phyloP scores from a whole-genome alignment of 2,329 filamentous ascomycete species.

The Cryphonectria nitschkei region DNA sequence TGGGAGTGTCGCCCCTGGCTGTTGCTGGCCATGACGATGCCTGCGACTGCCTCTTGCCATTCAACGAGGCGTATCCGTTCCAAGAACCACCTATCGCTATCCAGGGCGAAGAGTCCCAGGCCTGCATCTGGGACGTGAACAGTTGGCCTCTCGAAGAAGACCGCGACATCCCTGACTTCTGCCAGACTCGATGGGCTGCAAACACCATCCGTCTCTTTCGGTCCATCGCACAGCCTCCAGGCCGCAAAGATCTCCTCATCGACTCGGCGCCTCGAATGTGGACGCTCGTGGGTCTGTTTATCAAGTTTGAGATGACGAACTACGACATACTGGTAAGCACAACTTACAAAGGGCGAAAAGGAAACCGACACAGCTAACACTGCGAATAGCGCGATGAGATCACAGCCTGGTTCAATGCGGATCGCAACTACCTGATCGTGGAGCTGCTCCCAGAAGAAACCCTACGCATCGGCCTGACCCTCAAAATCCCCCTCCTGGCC shows the following conservation, averaged over 20 bases:
- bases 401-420: conserved; percentile 60
- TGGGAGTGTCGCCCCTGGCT: conserved; percentile 14
- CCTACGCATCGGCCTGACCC: conserved; percentile 57
- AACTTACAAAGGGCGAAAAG: too few species aligned
- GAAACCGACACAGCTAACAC: conserved; percentile 28
- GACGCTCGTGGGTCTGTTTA: conserved; percentile 66
- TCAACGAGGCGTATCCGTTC: conserved; percentile 10
- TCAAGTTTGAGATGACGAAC: conserved; percentile 56
- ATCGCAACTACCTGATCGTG: conserved; percentile 60
- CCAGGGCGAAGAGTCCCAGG: background rate
- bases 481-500: conserved; percentile 49
- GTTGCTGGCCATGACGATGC: conserved; percentile 26
- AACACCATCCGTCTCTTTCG: conserved; percentile 66
- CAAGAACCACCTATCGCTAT: conserved; percentile 8
- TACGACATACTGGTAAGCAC: conserved; percentile 42
- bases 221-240: conserved; percentile 48
- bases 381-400: conserved; percentile 47
- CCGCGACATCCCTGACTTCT: conserved; percentile 61
- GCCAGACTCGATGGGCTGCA: conserved; percentile 63
- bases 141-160: conserved; percentile 34
- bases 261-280: conserved; percentile 70
- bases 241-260: conserved; percentile 54
- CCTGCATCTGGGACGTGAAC: conserved; percentile 13
- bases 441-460: conserved; percentile 66
- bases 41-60: conserved; percentile 17